Conservation (phyloP, 2,329 filamentous ascomycete genomes). For the Daldinia sp. region DNA sequence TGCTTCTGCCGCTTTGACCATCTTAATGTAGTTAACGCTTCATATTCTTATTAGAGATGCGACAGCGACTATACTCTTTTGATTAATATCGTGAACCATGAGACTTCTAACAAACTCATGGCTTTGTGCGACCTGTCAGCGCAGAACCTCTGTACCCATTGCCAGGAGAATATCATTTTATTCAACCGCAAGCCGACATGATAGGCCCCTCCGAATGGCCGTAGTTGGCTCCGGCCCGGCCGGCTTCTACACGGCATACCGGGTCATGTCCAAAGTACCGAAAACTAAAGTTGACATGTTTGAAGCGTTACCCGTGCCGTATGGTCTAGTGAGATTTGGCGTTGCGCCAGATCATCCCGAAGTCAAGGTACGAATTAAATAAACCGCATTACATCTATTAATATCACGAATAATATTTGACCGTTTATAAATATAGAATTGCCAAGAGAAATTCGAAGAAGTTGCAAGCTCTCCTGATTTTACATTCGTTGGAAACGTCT, state of each 20-base stretch:
- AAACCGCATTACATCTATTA: background rate
- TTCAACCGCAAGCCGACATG: conserved; percentile 40
- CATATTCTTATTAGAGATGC: background rate
- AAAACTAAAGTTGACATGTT: conserved; percentile 91
- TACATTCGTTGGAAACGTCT: conserved; percentile 89
- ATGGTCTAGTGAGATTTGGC: conserved; percentile 89
- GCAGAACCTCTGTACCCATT: conserved; percentile 30
- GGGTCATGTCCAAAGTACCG: conserved; percentile 78
- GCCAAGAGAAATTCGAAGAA: conserved; percentile 90
- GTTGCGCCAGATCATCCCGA: conserved; percentile 99
- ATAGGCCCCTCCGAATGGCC: conserved; percentile 76
- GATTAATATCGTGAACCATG: conserved; percentile 32
- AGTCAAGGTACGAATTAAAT: conserved; percentile 75
- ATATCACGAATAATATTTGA: background rate
- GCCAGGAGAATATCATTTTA: conserved; percentile 38
- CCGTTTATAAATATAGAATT: conserved; percentile 70
- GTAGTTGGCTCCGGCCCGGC: conserved; percentile 93
- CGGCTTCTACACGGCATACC: conserved; percentile 92
- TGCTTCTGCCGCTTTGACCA: background rate
- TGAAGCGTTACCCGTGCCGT: conserved; percentile 90
- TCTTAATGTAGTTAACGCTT: conserved; percentile 11
- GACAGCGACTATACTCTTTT: background rate
- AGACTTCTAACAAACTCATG: conserved; percentile 39
- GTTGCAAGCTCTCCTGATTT: conserved; percentile 84
- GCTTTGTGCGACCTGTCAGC: conserved; percentile 42